phyloP scores from a whole-genome alignment of 1,284 basidiomycete genomes.

The Trichosporon sp. region DNA sequence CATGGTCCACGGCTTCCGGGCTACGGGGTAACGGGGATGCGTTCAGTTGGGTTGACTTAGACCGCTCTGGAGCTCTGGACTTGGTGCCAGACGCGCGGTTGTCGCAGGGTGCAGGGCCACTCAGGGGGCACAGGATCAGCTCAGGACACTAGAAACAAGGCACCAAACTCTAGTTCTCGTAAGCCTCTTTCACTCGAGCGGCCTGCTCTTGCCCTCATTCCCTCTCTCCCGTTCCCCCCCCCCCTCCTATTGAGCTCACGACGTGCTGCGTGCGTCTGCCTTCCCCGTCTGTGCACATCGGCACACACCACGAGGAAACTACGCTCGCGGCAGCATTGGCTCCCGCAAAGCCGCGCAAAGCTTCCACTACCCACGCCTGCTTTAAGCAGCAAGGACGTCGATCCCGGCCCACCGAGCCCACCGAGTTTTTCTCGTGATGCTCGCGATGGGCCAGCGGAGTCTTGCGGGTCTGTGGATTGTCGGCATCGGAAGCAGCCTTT shows the following conservation, averaged over 20 bases:
- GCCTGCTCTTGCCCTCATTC: not conserved
- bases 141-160: constrained; percentile 6
- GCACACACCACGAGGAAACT: not conserved
- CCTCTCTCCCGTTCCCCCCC: not conserved
- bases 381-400: not conserved
- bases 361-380: not conserved
- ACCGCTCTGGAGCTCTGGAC: too few relatives aligned
- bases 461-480: not conserved
- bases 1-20: too few relatives aligned
- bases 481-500: not conserved
- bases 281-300: not conserved
- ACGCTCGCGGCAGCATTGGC: not conserved
- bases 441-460: not conserved
- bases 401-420: not conserved
- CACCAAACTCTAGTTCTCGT: constrained; percentile 13
- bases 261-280: not conserved
- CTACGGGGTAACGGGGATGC: not conserved
- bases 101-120: not conserved
- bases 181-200: not conserved
- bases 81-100: not conserved
- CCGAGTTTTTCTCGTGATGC: not conserved
- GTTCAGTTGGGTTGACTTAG: not conserved
- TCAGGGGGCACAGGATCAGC: not conserved
- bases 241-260: not conserved
- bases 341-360: not conserved